Conservation (phyloP, 768 basidiomycete species). For the Leccinum sublutescens region DNA sequence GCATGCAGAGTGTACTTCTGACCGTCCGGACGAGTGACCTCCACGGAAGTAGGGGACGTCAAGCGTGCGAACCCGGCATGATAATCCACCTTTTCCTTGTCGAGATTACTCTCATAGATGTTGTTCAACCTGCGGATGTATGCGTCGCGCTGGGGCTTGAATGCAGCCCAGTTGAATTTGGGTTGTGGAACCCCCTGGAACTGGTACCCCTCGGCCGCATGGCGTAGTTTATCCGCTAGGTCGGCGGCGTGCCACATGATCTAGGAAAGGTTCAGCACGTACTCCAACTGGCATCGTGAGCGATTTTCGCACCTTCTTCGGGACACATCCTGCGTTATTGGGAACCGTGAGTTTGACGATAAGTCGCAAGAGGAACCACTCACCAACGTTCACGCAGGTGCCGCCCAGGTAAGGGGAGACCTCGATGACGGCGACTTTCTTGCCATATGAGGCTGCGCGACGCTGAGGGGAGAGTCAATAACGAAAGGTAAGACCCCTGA, state of each 20-base stretch:
- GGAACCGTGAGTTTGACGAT: conserved; percentile 2
- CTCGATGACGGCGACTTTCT: conserved; percentile 91
- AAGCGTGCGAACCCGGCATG: conserved; percentile 78
- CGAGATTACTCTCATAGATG: conserved; percentile 89
- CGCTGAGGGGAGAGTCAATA: conserved; percentile 47
- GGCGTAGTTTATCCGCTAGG: conserved; percentile 77
- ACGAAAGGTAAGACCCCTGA: background rate
- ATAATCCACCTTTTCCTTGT: conserved; percentile 83
- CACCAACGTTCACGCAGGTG: conserved; percentile 97
- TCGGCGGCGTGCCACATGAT: conserved; percentile 99
- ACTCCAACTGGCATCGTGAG: background rate
- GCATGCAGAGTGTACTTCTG: conserved; percentile 68
- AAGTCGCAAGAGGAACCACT: conserved; percentile 29
- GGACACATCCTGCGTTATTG: conserved; percentile 75
- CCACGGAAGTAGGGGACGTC: conserved; percentile 62
- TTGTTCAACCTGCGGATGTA: conserved; percentile 88
- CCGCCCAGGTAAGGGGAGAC: conserved; percentile 74
- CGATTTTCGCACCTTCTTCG: conserved; percentile 71
- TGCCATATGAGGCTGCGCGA: conserved; percentile 88
- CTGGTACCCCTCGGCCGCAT: conserved; percentile 72
- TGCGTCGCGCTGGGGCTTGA: conserved; percentile 94
- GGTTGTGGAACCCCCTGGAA: conserved; percentile 58
- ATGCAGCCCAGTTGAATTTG: conserved; percentile 83
- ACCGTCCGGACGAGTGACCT: conserved; percentile 71
- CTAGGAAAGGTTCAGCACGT: conserved; percentile 36